Evolutionary conservation across 2,329 filamentous ascomycete genomes (phyloP).

Genomic region (Colletotrichum lini): DNA sequence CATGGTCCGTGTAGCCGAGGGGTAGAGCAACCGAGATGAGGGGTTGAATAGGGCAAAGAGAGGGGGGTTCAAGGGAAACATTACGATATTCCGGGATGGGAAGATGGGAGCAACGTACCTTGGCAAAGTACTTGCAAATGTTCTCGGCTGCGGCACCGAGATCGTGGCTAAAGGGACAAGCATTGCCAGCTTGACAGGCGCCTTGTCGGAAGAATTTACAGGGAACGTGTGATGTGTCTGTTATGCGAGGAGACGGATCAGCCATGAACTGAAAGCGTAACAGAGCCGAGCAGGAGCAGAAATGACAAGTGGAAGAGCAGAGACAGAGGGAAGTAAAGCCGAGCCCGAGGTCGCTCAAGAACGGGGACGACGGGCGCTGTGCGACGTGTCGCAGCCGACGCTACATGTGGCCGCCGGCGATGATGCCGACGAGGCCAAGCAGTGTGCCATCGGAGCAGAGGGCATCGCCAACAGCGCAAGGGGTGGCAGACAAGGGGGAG

Average conservation of each 20-base stretch:
- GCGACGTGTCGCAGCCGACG: conserved; percentile 37
- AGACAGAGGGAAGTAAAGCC: conserved; percentile 19
- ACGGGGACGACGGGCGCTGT: conserved; percentile 38
- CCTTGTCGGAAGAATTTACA: conserved; percentile 99
- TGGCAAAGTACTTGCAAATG: conserved; percentile 98
- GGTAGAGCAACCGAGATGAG: conserved; percentile 36
- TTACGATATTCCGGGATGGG: not conserved
- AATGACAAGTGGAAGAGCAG: no score
- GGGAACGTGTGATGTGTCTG: conserved; percentile 96
- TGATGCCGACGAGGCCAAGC: conserved; percentile 4
- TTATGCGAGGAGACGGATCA: conserved; percentile 42
- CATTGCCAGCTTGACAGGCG: conserved; percentile 94
- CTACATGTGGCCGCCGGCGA: conserved; percentile 4
- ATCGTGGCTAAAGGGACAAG: conserved; percentile 97
- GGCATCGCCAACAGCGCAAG: not conserved
- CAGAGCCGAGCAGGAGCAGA: conserved; percentile 9
- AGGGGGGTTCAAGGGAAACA: not conserved
- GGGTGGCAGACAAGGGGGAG: not conserved
- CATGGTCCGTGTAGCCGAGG: conserved; percentile 37
- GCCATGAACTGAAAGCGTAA: conserved; percentile 33
- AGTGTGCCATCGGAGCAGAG: conserved; percentile 14
- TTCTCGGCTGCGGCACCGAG: conserved; percentile 87
- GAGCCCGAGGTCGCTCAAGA: conserved; percentile 32
- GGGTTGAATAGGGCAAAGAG: conserved; percentile 33
- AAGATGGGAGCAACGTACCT: conserved; percentile 70